These are phyloP conservation scores for Fraxinus xanthoxyloides DNA, from an alignment of 305 asterid genomes.

Conservation along the genomic window DNA sequence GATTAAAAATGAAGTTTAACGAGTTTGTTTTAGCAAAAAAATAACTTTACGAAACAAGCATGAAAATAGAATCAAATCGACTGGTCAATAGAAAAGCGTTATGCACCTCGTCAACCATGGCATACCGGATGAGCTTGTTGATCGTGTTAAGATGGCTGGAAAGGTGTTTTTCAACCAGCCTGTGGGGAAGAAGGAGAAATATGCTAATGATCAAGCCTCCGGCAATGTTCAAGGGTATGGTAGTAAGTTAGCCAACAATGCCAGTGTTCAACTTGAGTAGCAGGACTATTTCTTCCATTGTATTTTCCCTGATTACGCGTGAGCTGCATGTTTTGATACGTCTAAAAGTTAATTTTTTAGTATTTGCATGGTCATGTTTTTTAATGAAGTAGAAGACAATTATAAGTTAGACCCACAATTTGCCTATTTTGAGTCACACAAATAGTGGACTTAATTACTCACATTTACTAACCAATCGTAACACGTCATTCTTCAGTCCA, in stretches of 20 bases:
- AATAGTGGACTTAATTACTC: too few relatives aligned
- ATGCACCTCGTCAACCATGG: constrained; percentile 86
- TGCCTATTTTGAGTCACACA: too few relatives aligned
- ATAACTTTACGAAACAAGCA: too few relatives aligned
- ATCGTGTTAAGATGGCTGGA: constrained; percentile 54
- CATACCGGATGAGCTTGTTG: constrained; percentile 35
- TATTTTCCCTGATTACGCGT: constrained; percentile 4
- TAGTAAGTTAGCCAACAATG: constrained; percentile 73
- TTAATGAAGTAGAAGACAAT: too few relatives aligned
- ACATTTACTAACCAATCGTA: neutral
- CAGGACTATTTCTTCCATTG: constrained; percentile 80
- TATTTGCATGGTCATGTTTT: too few relatives aligned
- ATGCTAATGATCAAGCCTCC: constrained; percentile 67
- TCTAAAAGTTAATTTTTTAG: too few relatives aligned
- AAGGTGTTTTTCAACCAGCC: constrained; percentile 52
- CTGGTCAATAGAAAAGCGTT: constrained; percentile 21
- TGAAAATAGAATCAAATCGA: too few relatives aligned
- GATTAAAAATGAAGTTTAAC: too few relatives aligned
- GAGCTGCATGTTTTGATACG: too few relatives aligned
- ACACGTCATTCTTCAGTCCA: constrained; percentile 29
- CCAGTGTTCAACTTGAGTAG: constrained; percentile 70
- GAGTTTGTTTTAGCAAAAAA: too few relatives aligned
- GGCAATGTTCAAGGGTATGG: constrained; percentile 89
- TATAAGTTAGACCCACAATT: too few relatives aligned
- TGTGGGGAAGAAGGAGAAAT: constrained; percentile 75